Conservation (phyloP, 305 asterid species). For the Fraxinus latifolia region DNA sequence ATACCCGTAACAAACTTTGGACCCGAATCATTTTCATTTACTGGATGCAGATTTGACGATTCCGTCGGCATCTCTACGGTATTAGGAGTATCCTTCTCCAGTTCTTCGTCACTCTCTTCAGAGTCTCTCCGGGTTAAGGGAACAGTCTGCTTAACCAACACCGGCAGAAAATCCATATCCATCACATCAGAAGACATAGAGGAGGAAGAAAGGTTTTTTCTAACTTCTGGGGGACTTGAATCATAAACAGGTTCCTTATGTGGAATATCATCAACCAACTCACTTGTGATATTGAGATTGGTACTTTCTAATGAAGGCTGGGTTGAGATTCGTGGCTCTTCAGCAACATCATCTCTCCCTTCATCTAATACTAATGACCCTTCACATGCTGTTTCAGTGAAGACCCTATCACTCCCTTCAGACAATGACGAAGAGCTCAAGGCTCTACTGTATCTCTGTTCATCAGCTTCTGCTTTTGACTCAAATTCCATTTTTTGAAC, state of each 20-base stretch:
- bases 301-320: conserved; percentile 32
- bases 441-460: conserved; percentile 31
- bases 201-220: conserved; percentile 36
- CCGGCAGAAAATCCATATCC: conserved; percentile 42
- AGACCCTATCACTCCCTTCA: conserved; percentile 66
- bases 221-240: conserved; percentile 41
- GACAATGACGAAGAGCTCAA: conserved; percentile 71
- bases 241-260: conserved; percentile 49
- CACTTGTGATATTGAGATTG: conserved; percentile 21
- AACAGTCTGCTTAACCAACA: conserved; percentile 37
- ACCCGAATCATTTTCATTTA: conserved; percentile 25
- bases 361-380: conserved; percentile 34
- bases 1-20: conserved; percentile 11
- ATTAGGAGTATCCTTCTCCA: conserved; percentile 18
- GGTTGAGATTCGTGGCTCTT: conserved; percentile 32
- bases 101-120: conserved; percentile 26
- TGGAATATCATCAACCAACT: conserved; percentile 26
- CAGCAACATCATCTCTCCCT: conserved; percentile 29
- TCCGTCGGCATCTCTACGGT: conserved; percentile 22
- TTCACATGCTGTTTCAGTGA: conserved; percentile 43
- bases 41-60: conserved; percentile 10
- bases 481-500: conserved; percentile 26
- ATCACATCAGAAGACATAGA: conserved; percentile 47
- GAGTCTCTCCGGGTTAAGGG: conserved; percentile 42
- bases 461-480: conserved; percentile 33